Conservation (phyloP, 495 filamentous ascomycete species). For the Xylaria palmicola region DNA sequence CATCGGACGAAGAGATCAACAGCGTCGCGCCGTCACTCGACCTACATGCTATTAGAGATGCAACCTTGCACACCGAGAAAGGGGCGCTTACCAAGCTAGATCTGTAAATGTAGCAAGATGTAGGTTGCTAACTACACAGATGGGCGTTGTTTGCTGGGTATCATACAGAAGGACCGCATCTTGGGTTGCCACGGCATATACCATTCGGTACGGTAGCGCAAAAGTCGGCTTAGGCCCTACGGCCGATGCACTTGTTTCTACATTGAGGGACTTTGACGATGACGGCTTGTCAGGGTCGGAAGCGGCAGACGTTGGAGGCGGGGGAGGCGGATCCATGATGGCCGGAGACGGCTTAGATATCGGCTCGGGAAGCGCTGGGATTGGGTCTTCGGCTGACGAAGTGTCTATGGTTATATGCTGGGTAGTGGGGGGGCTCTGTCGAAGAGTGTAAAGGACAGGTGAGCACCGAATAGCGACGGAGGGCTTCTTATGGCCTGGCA, state of each 20-base stretch:
- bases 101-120: conserved; percentile 98
- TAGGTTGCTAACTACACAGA: conserved; percentile 92
- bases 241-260: conserved; percentile 50
- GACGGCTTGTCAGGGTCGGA: conserved; percentile 45
- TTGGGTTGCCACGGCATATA: conserved; percentile 96
- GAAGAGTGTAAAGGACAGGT: conserved; percentile 80
- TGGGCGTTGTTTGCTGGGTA: conserved; percentile 90
- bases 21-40: conserved; percentile 88
- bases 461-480: conserved; percentile 96
- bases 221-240: conserved; percentile 70
- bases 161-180: conserved; percentile 96
- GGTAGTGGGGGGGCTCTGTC: conserved; percentile 64
- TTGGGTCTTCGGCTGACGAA: conserved; percentile 78
- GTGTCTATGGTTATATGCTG: conserved; percentile 94
- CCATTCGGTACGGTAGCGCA: conserved; percentile 83
- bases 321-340: conserved; percentile 83
- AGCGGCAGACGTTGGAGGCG: conserved; percentile 55
- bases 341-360: conserved; percentile 58
- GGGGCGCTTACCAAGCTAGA: conserved; percentile 73
- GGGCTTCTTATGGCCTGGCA: conserved; percentile 97
- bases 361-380: conserved; percentile 80
- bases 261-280: conserved; percentile 42
- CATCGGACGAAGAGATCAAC: conserved; percentile 94
- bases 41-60: conserved; percentile 50
- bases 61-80: neutral